These are phyloP conservation scores for Aspergillus sclerotioniger DNA, from an alignment of 495 filamentous ascomycete genomes.

Conservation along the genomic window DNA sequence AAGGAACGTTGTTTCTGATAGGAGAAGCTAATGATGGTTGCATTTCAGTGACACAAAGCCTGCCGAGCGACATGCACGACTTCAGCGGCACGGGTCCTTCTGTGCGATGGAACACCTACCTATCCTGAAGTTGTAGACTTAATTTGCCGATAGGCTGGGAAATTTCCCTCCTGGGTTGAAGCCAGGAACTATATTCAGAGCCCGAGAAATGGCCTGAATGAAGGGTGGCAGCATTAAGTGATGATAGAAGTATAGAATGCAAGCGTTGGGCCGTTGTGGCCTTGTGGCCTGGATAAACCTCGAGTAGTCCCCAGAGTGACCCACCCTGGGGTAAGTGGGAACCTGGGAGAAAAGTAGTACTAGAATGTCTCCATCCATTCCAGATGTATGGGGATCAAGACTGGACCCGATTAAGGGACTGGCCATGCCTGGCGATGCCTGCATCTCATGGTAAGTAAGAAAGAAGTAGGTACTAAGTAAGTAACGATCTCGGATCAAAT, in stretches of 20 bases:
- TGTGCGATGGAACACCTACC: not conserved
- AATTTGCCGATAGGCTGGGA: not conserved
- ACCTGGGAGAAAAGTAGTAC: not conserved
- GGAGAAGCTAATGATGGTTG: not conserved
- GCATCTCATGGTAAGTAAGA: no score
- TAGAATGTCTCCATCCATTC: not conserved
- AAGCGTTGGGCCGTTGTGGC: not conserved
- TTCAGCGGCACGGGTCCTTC: not conserved
- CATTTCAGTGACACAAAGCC: not conserved
- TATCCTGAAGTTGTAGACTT: not conserved
- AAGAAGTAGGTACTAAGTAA: no score
- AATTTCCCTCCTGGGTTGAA: not conserved
- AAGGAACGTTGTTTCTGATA: not conserved
- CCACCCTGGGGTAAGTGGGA: not conserved
- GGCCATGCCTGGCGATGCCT: no score
- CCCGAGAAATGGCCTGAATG: not conserved
- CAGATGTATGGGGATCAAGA: not conserved
- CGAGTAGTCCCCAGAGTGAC: not conserved
- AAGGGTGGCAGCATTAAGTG: not conserved
- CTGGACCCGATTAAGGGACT: not conserved
- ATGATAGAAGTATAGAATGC: not conserved
- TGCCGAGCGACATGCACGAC: not conserved
- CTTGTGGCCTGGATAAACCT: not conserved
- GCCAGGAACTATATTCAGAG: not conserved
- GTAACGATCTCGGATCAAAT: conserved; percentile 25